Base-by-base conservation (phyloP, 176 grass and related monocot species). In the Triticum turgidum region DNA sequence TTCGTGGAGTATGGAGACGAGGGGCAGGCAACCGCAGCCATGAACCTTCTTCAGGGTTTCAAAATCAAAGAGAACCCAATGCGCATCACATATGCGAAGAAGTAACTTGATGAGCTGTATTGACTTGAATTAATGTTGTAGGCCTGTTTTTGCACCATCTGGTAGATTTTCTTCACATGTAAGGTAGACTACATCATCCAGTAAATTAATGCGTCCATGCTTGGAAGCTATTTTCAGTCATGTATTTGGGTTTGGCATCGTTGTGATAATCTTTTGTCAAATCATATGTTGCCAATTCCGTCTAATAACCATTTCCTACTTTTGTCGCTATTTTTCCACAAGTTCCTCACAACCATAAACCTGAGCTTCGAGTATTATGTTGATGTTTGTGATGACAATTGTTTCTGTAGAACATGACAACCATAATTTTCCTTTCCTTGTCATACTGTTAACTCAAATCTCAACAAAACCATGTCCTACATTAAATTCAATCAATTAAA, bases 1-100 rank as follows among this genome's bases (percentile, higher is more conserved):
- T 99, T 94, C 3, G 97, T 99, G 11, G 97, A 99, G 87, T 99
- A 94, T 49, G 90, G 89, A 34, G 94, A 97, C 7, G 94, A 96
- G 68, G 76, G 83, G 38, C 97, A 97, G 82, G 91, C 90, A 5
- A 91, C 91, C 0, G 81, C 95, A 27, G 90, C 94, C 37, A 91
- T 99, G 85, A 93, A 90, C 72, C 27, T 27, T 5, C 92, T 99
- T 73, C 94, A 99, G 69, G 78, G 89, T 27, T 96, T 89, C 75
- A 97, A 97, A 82, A 92, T 99, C 66, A 91, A 93, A 79, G 94
- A 99, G 27, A 97, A 91, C 77, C 83, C 88, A 29, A 99, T 99
- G 97, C 80, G 94, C 22, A 83, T 99, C 72, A 90, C 90, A 21
- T 99, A 97, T 18, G 97, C 94, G 0, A 99, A 99, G 84, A 97